Conservation (phyloP, 768 basidiomycete genomes). For the Chalciporus pseudorubinellus region DNA sequence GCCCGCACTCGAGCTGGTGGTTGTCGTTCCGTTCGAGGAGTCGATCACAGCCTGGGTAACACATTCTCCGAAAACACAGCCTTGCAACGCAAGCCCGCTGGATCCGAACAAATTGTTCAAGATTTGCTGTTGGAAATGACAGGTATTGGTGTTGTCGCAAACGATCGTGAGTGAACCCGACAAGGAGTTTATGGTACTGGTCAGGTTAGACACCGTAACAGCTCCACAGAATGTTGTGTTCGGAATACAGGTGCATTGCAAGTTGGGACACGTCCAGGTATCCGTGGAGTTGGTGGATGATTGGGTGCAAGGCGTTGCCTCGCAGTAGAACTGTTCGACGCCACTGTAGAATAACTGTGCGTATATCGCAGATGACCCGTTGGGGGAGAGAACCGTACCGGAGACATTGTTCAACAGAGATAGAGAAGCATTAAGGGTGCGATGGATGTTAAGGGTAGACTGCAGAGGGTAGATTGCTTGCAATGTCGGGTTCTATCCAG, state of each 20-base stretch:
- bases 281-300: slow-evolving; percentile 40
- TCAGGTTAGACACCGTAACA: slow-evolving; percentile 45
- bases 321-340: slow-evolving; percentile 86
- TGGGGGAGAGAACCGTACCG: slow-evolving; percentile 36
- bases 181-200: slow-evolving; percentile 62
- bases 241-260: slow-evolving; percentile 70
- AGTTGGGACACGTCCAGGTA: slow-evolving; percentile 67
- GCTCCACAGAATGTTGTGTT: slow-evolving; percentile 77
- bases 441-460: slow-evolving; percentile 75
- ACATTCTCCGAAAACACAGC: slow-evolving; percentile 88
- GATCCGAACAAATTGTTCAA: slow-evolving; percentile 72
- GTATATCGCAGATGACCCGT: slow-evolving; percentile 54
- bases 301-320: slow-evolving; percentile 70
- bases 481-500: slow-evolving; percentile 74
- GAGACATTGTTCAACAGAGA: slow-evolving; percentile 50
- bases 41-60: slow-evolving; percentile 79
- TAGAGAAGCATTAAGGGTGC: slow-evolving; percentile 66
- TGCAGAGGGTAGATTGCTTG: slow-evolving; percentile 69
- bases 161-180: slow-evolving; percentile 63
- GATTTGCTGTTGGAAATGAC: slow-evolving; percentile 72
- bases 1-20: slow-evolving; percentile 25
- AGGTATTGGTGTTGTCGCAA: slow-evolving; percentile 61
- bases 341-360: slow-evolving; percentile 78
- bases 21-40: slow-evolving; percentile 38
- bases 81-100: slow-evolving; percentile 65